These are phyloP conservation scores for Rossbeevera mucosa DNA, from an alignment of 768 basidiomycete genomes.

Conservation along the genomic window DNA sequence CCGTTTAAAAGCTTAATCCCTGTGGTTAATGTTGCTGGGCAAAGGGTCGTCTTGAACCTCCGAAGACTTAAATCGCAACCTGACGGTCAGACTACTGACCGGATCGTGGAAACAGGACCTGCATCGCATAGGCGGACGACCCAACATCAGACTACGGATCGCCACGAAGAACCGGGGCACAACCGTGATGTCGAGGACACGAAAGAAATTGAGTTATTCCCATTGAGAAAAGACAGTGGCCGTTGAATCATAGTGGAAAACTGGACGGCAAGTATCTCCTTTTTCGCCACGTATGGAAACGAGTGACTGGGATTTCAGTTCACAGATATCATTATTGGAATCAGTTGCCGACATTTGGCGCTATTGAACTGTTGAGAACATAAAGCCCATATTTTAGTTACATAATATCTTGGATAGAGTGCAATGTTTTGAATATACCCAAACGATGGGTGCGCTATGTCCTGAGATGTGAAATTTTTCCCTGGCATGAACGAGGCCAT, in stretches of 20 bases:
- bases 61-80: neutral
- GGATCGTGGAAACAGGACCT: neutral
- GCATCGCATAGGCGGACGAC: neutral
- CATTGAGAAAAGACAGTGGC: neutral
- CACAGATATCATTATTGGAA: neutral
- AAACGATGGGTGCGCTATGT: no score
- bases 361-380: no score
- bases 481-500: no score
- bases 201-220: neutral
- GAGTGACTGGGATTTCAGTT: neutral
- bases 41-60: conserved; percentile 18
- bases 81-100: neutral
- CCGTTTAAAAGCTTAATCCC: conserved; percentile 1
- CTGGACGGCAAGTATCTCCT: neutral
- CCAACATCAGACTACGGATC: neutral
- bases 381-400: no score
- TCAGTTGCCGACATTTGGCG: neutral
- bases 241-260: neutral
- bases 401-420: no score
- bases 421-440: no score
- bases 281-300: neutral
- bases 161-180: neutral
- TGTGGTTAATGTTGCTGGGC: conserved; percentile 11
- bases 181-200: neutral
- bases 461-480: no score